Percentiles rank a stretch among this genome's conserved stretches.
phyloP scores from a whole-genome alignment of 768 basidiomycete species.

The Suillus hirtellus region DNA sequence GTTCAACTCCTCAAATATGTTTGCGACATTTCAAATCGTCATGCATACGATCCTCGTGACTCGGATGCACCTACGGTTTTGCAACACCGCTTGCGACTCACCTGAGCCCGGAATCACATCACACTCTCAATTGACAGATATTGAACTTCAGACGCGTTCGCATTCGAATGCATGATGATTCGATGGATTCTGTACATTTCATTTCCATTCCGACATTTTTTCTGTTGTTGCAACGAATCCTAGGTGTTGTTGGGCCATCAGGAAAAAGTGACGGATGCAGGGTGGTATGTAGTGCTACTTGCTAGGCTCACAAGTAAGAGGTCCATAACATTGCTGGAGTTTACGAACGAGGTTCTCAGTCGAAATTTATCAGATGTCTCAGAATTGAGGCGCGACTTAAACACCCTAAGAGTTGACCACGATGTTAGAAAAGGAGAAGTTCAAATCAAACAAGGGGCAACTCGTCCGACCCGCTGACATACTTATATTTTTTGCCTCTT shows the following conservation, averaged over 20 bases:
- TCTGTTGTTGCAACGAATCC: neutral
- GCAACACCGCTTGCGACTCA: neutral
- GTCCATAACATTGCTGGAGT: too few species aligned
- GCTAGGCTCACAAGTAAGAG: neutral
- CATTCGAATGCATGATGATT: neutral
- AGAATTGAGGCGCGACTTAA: neutral
- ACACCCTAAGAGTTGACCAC: too few species aligned
- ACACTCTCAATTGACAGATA: neutral
- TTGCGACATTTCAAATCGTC: neutral
- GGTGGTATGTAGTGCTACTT: too few species aligned
- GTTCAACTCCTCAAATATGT: neutral
- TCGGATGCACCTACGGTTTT: constrained; percentile 1
- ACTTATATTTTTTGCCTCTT: too few species aligned
- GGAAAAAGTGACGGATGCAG: neutral
- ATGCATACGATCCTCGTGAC: neutral
- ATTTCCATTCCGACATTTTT: neutral
- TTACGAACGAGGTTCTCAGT: too few species aligned
- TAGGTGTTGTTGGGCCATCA: neutral
- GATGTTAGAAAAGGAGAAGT: too few species aligned
- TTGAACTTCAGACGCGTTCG: neutral
- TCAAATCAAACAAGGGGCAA: too few species aligned
- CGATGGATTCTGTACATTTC: neutral
- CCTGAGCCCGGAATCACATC: neutral
- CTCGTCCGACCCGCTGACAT: too few species aligned
- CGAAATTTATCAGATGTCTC: too few species aligned